Base-by-base conservation (phyloP, 345 rosid species). In the Angophora floribunda region DNA sequence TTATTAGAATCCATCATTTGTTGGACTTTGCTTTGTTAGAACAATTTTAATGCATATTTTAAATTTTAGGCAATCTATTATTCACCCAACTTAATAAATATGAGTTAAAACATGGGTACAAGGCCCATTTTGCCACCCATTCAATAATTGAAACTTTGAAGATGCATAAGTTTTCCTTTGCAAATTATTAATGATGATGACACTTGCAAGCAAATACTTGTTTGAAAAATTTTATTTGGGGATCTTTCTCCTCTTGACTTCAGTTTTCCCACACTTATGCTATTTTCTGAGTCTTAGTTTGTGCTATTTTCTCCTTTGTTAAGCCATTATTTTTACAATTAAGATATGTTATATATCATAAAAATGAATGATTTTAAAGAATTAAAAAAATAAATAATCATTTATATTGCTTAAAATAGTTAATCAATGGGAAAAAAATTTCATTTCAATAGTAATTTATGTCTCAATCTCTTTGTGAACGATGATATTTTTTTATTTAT, bases 261-360 rank as follows among this genome's bases (percentile, higher is more conserved):
- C 14, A 12, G 22, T 75, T 75, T 41, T 41, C 28, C 45, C 49
- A 21, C 14, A 22, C 84, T 44, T 5, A 41, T 0, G 49, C 49
- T 75, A 19, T 75, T 75, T 41, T 75, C 7, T 1, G 3, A 47
- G 15, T 24, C 47, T 75, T 2, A 2, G 14, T 47, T 75, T 36
- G 12, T 75, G 82, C 82, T 75, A 5, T 41, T 75, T 75, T 49
- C 45, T 75, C 82, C 28, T 17, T 0, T 2, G 49, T 0, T 12
- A 49, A 9, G 1, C 28, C 22, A 21, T 75, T 19, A 26, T 10
- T 41, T 44, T 0, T 41, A 19, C 11, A 19, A 19, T 75, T 19
- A 19, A 14, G 10, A 9, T 1, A 0, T 7, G 3, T 0, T n/a
- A 13, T 13, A 63, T 63, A 13, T 63, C 75, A 63, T 0, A 63